Base-by-base conservation (phyloP, 2,329 filamentous ascomycete genomes). In the Clarireedia sp. region DNA sequence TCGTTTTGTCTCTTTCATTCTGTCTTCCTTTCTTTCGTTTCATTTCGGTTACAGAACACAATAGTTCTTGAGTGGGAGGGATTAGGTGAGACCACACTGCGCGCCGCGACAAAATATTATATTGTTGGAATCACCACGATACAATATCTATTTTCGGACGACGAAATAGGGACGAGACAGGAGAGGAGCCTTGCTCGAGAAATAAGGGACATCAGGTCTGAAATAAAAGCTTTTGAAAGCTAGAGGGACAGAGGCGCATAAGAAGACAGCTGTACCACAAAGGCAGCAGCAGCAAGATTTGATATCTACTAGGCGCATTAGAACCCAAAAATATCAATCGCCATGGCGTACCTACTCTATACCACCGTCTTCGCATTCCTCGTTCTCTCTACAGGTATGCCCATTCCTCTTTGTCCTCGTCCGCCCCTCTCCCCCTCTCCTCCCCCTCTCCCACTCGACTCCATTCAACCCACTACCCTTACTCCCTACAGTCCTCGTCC, bases 321-420 rank as follows among this genome's bases (percentile, higher is more conserved):
- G 7, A 14, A 41, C 3, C 38, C n/a, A n/a, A 17, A 4, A 41
- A n/a, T 33, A 41, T 41, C 33, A 9, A 33, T 6, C 19, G 6
- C n/a, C 29, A 43, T 49, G 89, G 78, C 75, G 60, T 94, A 91
- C 75, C 70, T 95, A 61, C 81, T 95, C 74, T 95, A 90, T 75
- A 83, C 81, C 64, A 70, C 91, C 61, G 82, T 82, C 67, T 80
- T 96, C 69, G 71, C 86, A 64, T 78, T 87, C 68, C 77, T 96
- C 66, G 68, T 91, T 64, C 67, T 80, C 62, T 86, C 84, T 57
- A 94, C 89, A 55, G 74, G 85, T 87, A 76, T 58, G 74, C 23
- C 12, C n/a, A 21, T 67, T 54, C 51, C 54, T 10, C 21, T 23
- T 26, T 43, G n/a, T n/a, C 19, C 45, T 55, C 57, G 47, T 41